Conservation (phyloP, 345 rosid species). For the Citrus unshiu region DNA sequence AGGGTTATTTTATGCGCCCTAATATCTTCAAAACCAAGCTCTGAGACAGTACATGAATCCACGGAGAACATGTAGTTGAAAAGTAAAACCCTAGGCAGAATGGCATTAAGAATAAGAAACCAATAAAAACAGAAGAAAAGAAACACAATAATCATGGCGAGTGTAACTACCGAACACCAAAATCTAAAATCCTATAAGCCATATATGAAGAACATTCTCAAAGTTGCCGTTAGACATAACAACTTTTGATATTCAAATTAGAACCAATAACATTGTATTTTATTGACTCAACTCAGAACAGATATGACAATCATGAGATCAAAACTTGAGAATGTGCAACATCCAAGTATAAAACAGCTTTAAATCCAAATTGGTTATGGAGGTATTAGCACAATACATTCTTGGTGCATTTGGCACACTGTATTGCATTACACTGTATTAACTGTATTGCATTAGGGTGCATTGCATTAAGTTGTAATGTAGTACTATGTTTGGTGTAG, state of each 20-base stretch:
- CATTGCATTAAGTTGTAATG: too few species aligned
- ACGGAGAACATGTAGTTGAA: neutral
- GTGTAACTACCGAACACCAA: neutral
- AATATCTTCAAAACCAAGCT: too few species aligned
- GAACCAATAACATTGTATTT: neutral
- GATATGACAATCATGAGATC: neutral
- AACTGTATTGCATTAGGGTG: too few species aligned
- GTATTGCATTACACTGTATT: too few species aligned
- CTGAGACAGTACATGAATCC: neutral
- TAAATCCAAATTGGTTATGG: neutral
- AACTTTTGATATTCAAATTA: neutral
- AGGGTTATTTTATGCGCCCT: neutral
- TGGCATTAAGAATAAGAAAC: neutral
- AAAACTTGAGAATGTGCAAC: neutral
- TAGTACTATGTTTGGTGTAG: too few species aligned
- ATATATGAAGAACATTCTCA: neutral
- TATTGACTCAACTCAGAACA: neutral
- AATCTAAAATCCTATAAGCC: constrained; percentile 2
- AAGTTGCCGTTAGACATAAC: neutral
- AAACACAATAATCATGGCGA: neutral
- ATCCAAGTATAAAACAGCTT: neutral
- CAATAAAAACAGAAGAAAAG: neutral
- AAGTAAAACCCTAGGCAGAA: neutral
- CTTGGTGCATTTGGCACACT: too few species aligned
- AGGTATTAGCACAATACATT: neutral